phyloP scores from a whole-genome alignment of 208 protist species.

The Herpetomonas tarakana region DNA sequence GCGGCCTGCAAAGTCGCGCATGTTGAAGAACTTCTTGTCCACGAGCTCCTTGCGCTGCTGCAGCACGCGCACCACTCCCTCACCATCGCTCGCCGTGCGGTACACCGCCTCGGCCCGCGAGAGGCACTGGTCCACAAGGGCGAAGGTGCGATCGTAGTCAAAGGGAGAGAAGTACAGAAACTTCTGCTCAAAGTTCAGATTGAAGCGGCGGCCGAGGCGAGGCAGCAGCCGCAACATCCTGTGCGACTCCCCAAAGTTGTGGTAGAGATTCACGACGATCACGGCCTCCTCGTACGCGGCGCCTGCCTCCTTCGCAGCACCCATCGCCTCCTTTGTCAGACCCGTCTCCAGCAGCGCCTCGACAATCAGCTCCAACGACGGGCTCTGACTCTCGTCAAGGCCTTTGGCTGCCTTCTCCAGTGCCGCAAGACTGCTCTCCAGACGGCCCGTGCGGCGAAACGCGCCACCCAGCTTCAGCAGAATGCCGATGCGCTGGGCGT shows the following conservation, averaged over 20 bases:
- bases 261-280: slow-evolving; percentile 58
- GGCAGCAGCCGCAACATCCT: slow-evolving; percentile 83
- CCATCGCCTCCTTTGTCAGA: slow-evolving; percentile 59
- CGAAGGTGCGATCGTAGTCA: slow-evolving; percentile 86
- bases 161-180: slow-evolving; percentile 90
- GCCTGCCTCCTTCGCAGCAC: slow-evolving; percentile 33
- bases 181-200: slow-evolving; percentile 86
- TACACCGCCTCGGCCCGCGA: slow-evolving; percentile 66
- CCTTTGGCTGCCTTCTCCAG: slow-evolving; percentile 54
- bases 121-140: slow-evolving; percentile 81
- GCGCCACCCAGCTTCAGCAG: slow-evolving; percentile 72
- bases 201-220: slow-evolving; percentile 75
- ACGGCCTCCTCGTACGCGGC: slow-evolving; percentile 75
- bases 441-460: slow-evolving; percentile 72
- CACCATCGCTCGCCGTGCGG: slow-evolving; percentile 26
- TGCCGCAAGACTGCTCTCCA: slow-evolving; percentile 61
- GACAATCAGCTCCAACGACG: slow-evolving; percentile 79
- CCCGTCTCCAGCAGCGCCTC: slow-evolving; percentile 81
- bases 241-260: slow-evolving; percentile 83
- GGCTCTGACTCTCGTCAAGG: slow-evolving; percentile 46
- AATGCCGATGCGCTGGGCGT: slow-evolving; percentile 69
- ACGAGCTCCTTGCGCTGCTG: slow-evolving; percentile 78
- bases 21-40: slow-evolving; percentile 90
- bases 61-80: slow-evolving; percentile 70
- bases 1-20: slow-evolving; percentile 84